Percentiles rank a stretch among this genome's conserved stretches.
These are phyloP conservation scores for Vigna unguiculata DNA, from an alignment of 306 rosid genomes.

Conservation along the genomic window DNA sequence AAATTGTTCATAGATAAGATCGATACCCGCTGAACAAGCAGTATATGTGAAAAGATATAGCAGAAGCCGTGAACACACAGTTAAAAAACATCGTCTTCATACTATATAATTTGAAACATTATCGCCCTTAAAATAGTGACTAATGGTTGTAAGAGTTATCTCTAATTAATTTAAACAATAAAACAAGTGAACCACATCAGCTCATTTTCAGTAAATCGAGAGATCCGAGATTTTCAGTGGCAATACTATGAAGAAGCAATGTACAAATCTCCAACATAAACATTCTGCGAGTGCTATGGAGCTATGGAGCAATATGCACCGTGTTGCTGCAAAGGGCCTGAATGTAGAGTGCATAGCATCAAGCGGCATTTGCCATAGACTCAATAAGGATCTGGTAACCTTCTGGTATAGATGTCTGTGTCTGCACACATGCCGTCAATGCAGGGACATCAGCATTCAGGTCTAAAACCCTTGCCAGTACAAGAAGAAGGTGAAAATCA, in stretches of 20 bases:
- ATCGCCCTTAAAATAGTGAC: conserved; percentile 15
- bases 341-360: conserved; percentile 47
- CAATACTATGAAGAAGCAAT: conserved; percentile 42
- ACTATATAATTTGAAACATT: conserved; percentile 22
- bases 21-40: background rate
- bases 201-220: conserved; percentile 36
- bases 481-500: conserved; percentile 89
- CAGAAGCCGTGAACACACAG: conserved; percentile 23
- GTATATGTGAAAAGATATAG: conserved; percentile 3
- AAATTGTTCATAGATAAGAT: background rate
- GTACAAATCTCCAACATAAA: conserved; percentile 40
- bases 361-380: conserved; percentile 82
- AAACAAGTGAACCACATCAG: conserved; percentile 32
- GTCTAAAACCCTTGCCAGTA: conserved; percentile 73
- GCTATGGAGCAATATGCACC: conserved; percentile 47
- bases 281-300: conserved; percentile 38
- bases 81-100: conserved; percentile 1
- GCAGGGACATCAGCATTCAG: conserved; percentile 83
- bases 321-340: conserved; percentile 40
- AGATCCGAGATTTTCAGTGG: conserved; percentile 33
- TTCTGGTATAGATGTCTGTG: conserved; percentile 75
- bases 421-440: conserved; percentile 80
- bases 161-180: conserved; percentile 37
- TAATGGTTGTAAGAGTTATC: conserved; percentile 22
- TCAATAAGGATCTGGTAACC: conserved; percentile 93